phyloP scores from a whole-genome alignment of 1,139 yeast species.

The Schizosaccharomyces versatilis region DNA sequence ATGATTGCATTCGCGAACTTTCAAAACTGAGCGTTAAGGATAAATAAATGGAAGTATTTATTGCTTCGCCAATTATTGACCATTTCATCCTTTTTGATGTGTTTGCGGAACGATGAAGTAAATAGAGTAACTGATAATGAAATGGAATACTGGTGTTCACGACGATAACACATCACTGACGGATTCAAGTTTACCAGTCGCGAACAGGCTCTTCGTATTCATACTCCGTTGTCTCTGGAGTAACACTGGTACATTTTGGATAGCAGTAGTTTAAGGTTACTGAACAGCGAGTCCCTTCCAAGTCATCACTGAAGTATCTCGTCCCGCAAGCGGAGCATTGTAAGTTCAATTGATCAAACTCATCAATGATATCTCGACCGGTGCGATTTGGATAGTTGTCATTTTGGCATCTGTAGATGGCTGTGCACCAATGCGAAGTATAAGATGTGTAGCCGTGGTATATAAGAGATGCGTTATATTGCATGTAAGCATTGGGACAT shows the following conservation, averaged over 20 bases:
- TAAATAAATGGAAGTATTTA: no score
- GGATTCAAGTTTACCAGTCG: background rate
- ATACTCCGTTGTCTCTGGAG: background rate
- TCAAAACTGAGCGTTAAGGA: no score
- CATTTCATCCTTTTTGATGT: no score
- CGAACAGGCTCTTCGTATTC: conserved; percentile 1
- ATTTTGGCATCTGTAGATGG: background rate
- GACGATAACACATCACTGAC: no score
- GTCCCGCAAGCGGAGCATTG: conserved; percentile 1
- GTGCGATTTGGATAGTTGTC: background rate
- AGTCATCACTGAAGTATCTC: background rate
- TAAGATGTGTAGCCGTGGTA: background rate
- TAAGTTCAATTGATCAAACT: background rate
- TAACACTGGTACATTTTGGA: background rate
- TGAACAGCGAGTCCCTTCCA: background rate
- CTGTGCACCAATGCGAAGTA: background rate
- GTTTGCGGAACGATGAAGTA: no score
- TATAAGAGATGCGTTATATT: background rate
- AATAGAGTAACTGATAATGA: no score
- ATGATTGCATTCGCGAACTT: conserved; percentile 4
- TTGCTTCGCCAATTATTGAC: no score
- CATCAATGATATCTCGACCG: background rate
- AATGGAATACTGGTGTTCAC: no score
- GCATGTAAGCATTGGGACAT: background rate
- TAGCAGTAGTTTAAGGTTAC: background rate